These are phyloP conservation scores for Polygonum aviculare DNA, from an alignment of 148 eudicot genomes.

Conservation along the genomic window DNA sequence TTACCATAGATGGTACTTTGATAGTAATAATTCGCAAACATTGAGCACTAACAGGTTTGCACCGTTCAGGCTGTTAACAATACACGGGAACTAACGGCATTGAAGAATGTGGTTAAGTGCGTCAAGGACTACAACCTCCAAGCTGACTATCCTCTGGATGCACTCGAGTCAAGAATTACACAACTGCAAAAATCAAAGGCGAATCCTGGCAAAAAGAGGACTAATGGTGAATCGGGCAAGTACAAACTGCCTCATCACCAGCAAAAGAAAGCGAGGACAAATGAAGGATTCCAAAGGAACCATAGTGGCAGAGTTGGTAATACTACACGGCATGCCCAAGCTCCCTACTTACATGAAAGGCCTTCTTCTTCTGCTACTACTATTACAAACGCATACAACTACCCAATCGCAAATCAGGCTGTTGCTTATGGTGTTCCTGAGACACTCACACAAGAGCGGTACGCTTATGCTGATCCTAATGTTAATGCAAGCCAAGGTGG, in stretches of 20 bases:
- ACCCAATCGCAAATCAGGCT: slow-evolving; percentile 21
- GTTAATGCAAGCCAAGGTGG: not conserved
- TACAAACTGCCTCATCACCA: slow-evolving; percentile 13
- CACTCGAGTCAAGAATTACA: not conserved
- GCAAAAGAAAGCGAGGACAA: slow-evolving; percentile 26
- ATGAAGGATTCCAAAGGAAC: slow-evolving; percentile 20
- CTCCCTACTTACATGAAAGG: slow-evolving; percentile 12
- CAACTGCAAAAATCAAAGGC: not conserved
- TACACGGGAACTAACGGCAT: slow-evolving; percentile 47
- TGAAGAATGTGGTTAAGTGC: slow-evolving; percentile 33
- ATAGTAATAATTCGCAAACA: too few species aligned
- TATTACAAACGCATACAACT: slow-evolving; percentile 18
- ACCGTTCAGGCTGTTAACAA: slow-evolving; percentile 14
- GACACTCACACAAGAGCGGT: not conserved
- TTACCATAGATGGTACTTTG: too few species aligned
- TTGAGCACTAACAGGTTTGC: too few species aligned
- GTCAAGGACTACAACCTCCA: slow-evolving; percentile 37
- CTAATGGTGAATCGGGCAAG: not conserved
- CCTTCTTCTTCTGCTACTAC: slow-evolving; percentile 13
- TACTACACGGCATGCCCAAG: slow-evolving; percentile 18
- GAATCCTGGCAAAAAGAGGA: not conserved
- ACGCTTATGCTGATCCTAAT: not conserved
- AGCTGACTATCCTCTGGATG: slow-evolving; percentile 37
- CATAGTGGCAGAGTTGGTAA: slow-evolving; percentile 9
- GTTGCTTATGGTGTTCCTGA: slow-evolving; percentile 15